Conservation (phyloP, 371 early-diverging fungal genomes). For the Pancytospora epiphaga region DNA sequence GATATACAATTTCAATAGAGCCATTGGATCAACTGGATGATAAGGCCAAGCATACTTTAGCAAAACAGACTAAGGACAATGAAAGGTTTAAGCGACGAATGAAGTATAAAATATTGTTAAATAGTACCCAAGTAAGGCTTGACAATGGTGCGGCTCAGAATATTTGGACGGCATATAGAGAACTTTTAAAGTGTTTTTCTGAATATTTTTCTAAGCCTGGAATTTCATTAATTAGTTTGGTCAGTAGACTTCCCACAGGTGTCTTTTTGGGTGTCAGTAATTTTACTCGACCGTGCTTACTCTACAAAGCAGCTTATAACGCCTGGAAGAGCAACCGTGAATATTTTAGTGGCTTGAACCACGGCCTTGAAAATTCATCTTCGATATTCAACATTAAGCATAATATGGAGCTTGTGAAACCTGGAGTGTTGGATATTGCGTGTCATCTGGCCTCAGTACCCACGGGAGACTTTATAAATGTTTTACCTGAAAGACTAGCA, state of each 20-base stretch:
- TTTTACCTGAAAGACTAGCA: neutral
- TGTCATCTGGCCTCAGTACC: neutral
- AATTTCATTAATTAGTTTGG: neutral
- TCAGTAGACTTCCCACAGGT: neutral
- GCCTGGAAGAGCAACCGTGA: neutral
- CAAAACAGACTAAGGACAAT: neutral
- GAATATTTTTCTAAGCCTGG: neutral
- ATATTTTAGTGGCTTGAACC: neutral
- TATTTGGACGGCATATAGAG: neutral
- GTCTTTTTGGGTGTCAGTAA: neutral
- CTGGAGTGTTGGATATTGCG: neutral
- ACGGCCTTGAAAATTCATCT: neutral
- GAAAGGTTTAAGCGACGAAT: neutral
- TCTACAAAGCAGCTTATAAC: neutral
- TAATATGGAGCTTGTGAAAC: neutral
- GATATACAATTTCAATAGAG: constrained; percentile 18
- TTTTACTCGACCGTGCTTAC: neutral
- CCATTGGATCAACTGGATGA: constrained; percentile 2
- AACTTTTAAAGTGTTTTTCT: neutral
- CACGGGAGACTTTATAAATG: neutral
- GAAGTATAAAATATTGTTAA: neutral
- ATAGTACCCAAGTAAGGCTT: neutral
- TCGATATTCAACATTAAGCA: neutral
- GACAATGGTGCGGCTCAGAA: neutral
- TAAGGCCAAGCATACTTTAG: neutral